Evolutionary conservation across 2,329 filamentous ascomycete genomes (phyloP).

Genomic region (Colletotrichum lindemuthianum): DNA sequence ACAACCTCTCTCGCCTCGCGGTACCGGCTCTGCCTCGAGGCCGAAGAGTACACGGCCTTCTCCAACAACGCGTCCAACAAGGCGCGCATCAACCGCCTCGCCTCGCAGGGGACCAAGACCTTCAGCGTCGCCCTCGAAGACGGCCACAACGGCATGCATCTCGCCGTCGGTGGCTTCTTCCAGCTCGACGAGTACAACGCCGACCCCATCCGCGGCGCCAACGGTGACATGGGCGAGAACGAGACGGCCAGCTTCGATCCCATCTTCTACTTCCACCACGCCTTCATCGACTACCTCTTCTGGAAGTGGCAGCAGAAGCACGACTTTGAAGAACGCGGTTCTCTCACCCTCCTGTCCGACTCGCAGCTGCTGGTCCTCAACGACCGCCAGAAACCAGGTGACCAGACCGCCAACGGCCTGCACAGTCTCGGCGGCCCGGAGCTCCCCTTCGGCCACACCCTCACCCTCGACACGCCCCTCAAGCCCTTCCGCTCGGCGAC

Average conservation of each 20-base stretch:
- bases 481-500: no score
- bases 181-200: not conserved
- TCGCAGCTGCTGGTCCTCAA: no score
- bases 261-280: conserved; percentile 47
- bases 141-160: conserved; percentile 43
- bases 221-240: conserved; percentile 47
- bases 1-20: no score
- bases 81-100: conserved; percentile 23
- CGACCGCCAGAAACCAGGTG: no score
- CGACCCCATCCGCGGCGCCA: conserved; percentile 38
- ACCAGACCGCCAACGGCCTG: no score
- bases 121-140: conserved; percentile 40
- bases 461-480: conserved; percentile 34
- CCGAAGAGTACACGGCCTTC: conserved; percentile 47
- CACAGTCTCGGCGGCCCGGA: no score
- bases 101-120: not conserved
- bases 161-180: conserved; percentile 42
- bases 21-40: conserved; percentile 40
- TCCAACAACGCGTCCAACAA: conserved; percentile 42
- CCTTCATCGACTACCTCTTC: conserved; percentile 44
- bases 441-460: not conserved
- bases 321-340: not conserved
- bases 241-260: conserved; percentile 49
- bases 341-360: no score
- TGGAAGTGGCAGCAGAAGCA: conserved; percentile 44